phyloP scores from a whole-genome alignment of 306 rosid genomes.

The Echinosophora koreensis region DNA sequence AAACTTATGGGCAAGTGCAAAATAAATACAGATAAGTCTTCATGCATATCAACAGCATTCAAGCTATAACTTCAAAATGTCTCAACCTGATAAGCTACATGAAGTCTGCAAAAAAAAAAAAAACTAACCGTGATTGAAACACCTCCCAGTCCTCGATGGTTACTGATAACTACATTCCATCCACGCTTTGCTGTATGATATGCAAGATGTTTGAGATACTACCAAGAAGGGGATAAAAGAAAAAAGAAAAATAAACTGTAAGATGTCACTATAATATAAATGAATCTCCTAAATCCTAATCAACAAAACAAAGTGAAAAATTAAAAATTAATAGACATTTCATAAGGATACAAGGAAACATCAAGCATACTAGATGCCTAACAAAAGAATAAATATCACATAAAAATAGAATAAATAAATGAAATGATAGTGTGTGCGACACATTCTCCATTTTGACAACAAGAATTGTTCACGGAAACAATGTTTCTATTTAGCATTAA shows the following conservation, averaged over 20 bases:
- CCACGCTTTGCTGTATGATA: conserved; percentile 77
- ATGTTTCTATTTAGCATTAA: conserved; percentile 11
- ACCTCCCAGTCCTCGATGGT: conserved; percentile 97
- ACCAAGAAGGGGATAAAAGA: conserved; percentile 34
- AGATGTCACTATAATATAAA: conserved; percentile 39
- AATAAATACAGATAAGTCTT: conserved; percentile 29
- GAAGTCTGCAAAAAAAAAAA: conserved; percentile 28
- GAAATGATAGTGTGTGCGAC: background rate
- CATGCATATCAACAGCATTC: conserved; percentile 9
- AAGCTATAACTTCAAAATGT: conserved; percentile 29
- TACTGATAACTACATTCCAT: conserved; percentile 85
- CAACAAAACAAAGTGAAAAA: background rate
- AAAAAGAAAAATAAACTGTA: conserved; percentile 34
- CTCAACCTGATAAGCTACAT: conserved; percentile 26
- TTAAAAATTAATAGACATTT: conserved; percentile 3
- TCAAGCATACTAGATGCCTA: conserved; percentile 1
- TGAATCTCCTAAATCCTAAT: conserved; percentile 24
- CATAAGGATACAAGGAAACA: conserved; percentile 8
- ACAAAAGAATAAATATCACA: conserved; percentile 20
- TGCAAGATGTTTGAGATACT: conserved; percentile 98
- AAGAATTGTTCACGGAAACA: background rate
- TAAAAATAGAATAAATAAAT: background rate
- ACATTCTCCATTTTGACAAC: conserved; percentile 31
- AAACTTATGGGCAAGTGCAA: background rate
- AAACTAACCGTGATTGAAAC: conserved; percentile 89